A percentile compares a stretch with the other conserved stretches of the same genome.
These are phyloP conservation scores for Boletus sp. DNA, from an alignment of 768 basidiomycete genomes.

Conservation along the genomic window DNA sequence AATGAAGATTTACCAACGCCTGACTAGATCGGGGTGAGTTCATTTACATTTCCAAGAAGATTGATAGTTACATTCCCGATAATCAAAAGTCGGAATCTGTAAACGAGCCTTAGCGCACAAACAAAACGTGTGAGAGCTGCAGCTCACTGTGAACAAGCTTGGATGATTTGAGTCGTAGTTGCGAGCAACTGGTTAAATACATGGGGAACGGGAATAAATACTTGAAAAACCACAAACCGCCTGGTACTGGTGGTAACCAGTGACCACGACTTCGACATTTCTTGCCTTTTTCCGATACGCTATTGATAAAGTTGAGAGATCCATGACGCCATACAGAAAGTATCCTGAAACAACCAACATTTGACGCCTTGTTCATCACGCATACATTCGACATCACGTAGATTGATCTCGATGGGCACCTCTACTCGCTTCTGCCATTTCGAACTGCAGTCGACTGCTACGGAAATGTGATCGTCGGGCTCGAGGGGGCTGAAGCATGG, in stretches of 20 bases:
- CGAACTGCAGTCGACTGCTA: neutral
- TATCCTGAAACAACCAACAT: conserved; percentile 5
- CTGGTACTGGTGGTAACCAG: neutral
- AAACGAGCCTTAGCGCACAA: neutral
- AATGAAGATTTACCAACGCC: conserved; percentile 18
- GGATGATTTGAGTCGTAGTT: conserved; percentile 5
- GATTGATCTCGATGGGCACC: neutral
- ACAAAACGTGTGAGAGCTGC: neutral
- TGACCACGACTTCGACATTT: conserved; percentile 11
- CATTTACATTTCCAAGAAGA: neutral
- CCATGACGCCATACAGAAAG: neutral
- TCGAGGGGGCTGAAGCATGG: neutral
- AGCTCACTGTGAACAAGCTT: conserved; percentile 11
- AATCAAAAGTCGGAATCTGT: conserved; percentile 15
- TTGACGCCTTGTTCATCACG: neutral
- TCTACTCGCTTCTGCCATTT: neutral
- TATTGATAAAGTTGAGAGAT: neutral
- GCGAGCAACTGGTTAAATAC: conserved; percentile 1
- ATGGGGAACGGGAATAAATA: neutral
- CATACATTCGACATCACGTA: neutral
- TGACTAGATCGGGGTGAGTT: conserved; percentile 2
- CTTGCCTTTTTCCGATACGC: conserved; percentile 9
- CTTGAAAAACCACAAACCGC: neutral
- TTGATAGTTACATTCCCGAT: conserved; percentile 12
- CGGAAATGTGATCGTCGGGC: neutral